These are phyloP conservation scores for Umbilicus rupestris DNA, from an alignment of 164 flowering plant genomes.

Conservation along the genomic window DNA sequence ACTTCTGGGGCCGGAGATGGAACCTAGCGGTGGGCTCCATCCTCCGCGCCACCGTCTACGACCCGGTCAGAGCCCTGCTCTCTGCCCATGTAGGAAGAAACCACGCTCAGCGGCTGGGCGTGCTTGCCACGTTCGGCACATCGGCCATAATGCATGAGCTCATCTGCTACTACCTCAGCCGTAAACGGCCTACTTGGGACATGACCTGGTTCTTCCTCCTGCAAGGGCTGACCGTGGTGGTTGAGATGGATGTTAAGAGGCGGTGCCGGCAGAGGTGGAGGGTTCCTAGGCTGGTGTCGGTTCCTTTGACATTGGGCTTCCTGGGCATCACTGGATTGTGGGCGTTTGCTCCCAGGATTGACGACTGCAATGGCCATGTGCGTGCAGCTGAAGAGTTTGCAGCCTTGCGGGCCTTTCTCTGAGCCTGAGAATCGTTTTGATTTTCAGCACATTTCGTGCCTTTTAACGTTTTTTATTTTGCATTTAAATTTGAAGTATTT, in stretches of 20 bases:
- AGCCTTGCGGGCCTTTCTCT: not conserved
- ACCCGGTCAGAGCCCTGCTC: slow-evolving; percentile 2
- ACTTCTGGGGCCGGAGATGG: slow-evolving; percentile 61
- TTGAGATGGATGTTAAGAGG: slow-evolving; percentile 17
- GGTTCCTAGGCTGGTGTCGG: not conserved
- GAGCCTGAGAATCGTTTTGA: not conserved
- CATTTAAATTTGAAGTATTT: too few relatives aligned
- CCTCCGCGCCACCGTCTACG: slow-evolving; percentile 34
- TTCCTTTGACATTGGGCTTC: not conserved
- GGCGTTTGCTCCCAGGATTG: not conserved
- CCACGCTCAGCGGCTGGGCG: slow-evolving; percentile 18
- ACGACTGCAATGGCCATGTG: not conserved
- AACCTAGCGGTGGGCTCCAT: slow-evolving; percentile 33
- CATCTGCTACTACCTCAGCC: slow-evolving; percentile 24
- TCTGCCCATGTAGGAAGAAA: not conserved
- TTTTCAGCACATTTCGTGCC: not conserved
- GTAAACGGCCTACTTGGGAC: slow-evolving; percentile 29
- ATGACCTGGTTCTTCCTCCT: slow-evolving; percentile 24
- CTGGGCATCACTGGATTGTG: not conserved
- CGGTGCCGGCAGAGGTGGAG: not conserved
- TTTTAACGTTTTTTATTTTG: too few relatives aligned
- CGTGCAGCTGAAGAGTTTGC: not conserved
- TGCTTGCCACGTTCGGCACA: slow-evolving; percentile 26
- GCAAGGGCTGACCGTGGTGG: slow-evolving; percentile 19
- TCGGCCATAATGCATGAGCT: slow-evolving; percentile 47